Percentiles rank a stretch among this genome's conserved stretches.
These are phyloP conservation scores for Amanita polypyramis DNA, from an alignment of 768 basidiomycete species.

Conservation along the genomic window DNA sequence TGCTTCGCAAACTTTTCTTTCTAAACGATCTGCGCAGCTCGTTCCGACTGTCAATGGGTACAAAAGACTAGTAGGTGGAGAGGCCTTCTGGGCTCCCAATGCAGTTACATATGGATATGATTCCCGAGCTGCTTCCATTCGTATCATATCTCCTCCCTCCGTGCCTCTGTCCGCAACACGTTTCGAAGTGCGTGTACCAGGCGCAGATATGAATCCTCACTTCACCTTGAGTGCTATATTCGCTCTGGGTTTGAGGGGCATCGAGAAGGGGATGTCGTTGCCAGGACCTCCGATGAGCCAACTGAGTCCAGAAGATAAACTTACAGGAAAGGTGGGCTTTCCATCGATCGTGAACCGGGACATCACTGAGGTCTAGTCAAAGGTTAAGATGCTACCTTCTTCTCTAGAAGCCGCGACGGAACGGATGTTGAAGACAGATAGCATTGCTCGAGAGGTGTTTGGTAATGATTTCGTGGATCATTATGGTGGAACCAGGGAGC, in stretches of 20 bases:
- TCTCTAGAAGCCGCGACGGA: conserved; percentile 73
- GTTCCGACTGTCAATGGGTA: conserved; percentile 95
- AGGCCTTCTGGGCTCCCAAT: conserved; percentile 92
- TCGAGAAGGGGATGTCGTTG: conserved; percentile 63
- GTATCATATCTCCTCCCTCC: conserved; percentile 87
- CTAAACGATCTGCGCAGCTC: conserved; percentile 29
- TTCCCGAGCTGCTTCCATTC: conserved; percentile 83
- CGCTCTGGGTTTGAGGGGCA: conserved; percentile 77
- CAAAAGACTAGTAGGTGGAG: conserved; percentile 90
- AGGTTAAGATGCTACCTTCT: conserved; percentile 69
- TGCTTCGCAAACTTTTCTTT: neutral
- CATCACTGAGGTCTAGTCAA: conserved; percentile 5
- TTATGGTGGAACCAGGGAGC: conserved; percentile 88
- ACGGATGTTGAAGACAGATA: conserved; percentile 67
- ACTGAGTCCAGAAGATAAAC: conserved; percentile 37
- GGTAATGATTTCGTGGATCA: conserved; percentile 92
- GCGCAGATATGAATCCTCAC: conserved; percentile 95
- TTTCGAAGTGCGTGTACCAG: conserved; percentile 89
- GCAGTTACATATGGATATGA: conserved; percentile 94
- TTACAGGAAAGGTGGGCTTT: conserved; percentile 9
- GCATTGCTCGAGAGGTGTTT: conserved; percentile 80
- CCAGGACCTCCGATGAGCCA: conserved; percentile 62
- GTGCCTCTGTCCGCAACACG: conserved; percentile 75
- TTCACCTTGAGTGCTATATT: conserved; percentile 85
- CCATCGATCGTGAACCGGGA: neutral